These are phyloP conservation scores for Microcos paniculata DNA, from an alignment of 345 rosid species.

Conservation along the genomic window DNA sequence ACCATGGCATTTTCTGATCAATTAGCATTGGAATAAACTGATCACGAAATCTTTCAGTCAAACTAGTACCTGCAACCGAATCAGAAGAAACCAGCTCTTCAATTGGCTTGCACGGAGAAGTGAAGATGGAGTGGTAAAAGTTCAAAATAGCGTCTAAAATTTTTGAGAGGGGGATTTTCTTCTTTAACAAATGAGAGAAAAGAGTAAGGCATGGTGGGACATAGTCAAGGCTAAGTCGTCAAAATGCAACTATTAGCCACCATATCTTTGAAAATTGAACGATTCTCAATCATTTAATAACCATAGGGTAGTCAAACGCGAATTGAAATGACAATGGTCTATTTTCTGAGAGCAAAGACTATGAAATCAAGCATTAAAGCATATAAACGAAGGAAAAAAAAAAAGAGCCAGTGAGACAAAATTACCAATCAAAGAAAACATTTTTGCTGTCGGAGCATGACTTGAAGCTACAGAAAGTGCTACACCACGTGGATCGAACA, in stretches of 20 bases:
- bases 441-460: conserved; percentile 73
- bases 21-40: conserved; percentile 85
- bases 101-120: not conserved
- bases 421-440: conserved; percentile 82
- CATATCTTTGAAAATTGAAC: not conserved
- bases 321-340: not conserved
- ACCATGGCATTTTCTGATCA: conserved; percentile 70
- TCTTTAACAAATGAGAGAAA: not conserved
- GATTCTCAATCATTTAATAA: not conserved
- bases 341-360: not conserved
- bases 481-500: conserved; percentile 90
- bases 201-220: not conserved
- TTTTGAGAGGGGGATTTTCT: conserved; percentile 3
- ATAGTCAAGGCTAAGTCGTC: not conserved
- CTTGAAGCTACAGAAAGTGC: conserved; percentile 66
- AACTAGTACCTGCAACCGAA: conserved; percentile 66
- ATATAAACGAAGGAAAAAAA: not conserved
- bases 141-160: not conserved
- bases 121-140: not conserved
- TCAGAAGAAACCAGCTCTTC: conserved; percentile 5
- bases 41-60: conserved; percentile 75
- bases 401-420: not conserved
- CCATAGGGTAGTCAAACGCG: not conserved
- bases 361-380: not conserved
- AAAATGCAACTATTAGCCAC: conserved; percentile 2